Evolutionary conservation across 2,329 filamentous ascomycete species (phyloP), one percentile per base, ranked within the genome.

Genomic region (Trichophyton simii): DNA sequence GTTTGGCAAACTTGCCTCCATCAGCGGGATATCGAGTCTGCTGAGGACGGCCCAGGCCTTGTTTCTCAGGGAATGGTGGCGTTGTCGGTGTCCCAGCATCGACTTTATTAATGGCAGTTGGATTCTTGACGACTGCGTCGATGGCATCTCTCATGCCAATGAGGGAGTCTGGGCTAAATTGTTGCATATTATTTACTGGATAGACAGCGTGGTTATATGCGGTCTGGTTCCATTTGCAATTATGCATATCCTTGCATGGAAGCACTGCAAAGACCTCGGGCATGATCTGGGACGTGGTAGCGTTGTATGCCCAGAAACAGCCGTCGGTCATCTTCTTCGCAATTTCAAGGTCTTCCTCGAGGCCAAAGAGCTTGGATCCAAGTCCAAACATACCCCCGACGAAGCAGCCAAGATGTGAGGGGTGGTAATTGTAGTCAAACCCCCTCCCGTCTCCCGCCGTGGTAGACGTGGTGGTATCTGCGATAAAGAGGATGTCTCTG

Each of bases 401-500:
- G 64, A 82, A 83, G 65, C 81, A 83, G 6, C 77, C 73, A 8
- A 82, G 73, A 68, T 83, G 80, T 61, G 79, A 77, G 25, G 72
- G 75, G 62, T 78, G 73, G 0, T 79, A 69, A 20, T 75, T 71
- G 15, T 78, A 71, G 13, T 36, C 60, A 22, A 66, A 28, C 7
- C 66, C 63, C 1, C 66, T 63, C 3, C 66, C 69, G 42, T 65
- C 63, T 62, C 68, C 59, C 70, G 68, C 20, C 42, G 76, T 22
- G 20, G 20, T 9, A 11, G 52, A 42, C 15, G 28, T 82, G 71
- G 66, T 84, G 84, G 36, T 86, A 85, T 0, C 71, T 71, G 18
- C 72, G 66, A n/a, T 76, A 64, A 94, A 84, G 2, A 94, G 79
- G 15, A 94, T 82, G 63, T 92, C 83, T 58, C 82, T 82, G 59